phyloP scores from a whole-genome alignment of 192 early-diverging fungal genomes.

The Lunasporangiospora selenospora region DNA sequence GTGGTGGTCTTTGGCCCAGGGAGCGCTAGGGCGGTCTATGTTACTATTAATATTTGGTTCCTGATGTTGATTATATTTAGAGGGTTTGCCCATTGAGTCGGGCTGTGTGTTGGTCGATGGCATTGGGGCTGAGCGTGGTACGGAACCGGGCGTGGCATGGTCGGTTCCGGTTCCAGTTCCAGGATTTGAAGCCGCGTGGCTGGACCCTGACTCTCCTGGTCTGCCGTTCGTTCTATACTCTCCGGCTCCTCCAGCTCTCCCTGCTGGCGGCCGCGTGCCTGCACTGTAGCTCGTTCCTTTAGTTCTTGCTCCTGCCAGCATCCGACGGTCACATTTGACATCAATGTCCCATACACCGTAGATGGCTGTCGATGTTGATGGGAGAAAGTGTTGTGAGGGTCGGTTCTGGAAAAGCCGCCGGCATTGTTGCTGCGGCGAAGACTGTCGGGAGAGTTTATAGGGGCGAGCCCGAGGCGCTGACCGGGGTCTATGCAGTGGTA shows the following conservation, averaged over 20 bases:
- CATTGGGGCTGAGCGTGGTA: slow-evolving; percentile 1
- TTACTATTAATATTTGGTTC: background rate
- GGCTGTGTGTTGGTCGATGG: background rate
- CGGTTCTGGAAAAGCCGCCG: too few species aligned
- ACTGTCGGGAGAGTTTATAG: slow-evolving; percentile 4
- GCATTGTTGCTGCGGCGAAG: slow-evolving; percentile 12
- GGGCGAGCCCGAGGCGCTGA: too few species aligned
- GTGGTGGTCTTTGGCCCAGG: background rate
- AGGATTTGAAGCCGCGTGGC: background rate
- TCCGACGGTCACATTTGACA: slow-evolving; percentile 19
- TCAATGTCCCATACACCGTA: slow-evolving; percentile 35
- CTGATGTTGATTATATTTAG: slow-evolving; percentile 20
- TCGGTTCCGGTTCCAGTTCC: background rate
- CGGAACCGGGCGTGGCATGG: background rate
- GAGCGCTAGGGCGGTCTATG: background rate
- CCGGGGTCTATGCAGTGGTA: background rate
- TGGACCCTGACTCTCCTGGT: background rate
- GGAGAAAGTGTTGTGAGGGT: slow-evolving; percentile 9
- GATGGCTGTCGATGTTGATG: slow-evolving; percentile 11
- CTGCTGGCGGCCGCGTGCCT: background rate
- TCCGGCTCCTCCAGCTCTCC: background rate
- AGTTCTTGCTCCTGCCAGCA: slow-evolving; percentile 3
- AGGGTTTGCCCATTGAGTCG: slow-evolving; percentile 7
- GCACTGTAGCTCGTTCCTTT: background rate
- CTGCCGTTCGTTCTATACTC: background rate